These are phyloP conservation scores for Immersiporthe knoxdaviesiana DNA, from an alignment of 2,329 filamentous ascomycete genomes.

Conservation along the genomic window DNA sequence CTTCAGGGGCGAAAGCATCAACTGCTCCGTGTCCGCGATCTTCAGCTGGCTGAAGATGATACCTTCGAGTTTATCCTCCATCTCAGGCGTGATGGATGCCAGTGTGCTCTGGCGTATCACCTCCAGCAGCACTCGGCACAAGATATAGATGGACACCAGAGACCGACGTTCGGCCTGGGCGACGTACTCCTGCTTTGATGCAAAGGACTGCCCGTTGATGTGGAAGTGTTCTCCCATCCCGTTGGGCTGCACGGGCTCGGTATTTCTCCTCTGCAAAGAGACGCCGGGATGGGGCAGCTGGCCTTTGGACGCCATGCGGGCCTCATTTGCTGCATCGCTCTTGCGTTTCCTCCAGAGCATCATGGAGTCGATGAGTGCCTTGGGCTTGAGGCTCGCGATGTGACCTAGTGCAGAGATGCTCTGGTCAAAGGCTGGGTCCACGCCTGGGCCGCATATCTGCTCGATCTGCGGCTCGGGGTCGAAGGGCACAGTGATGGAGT, in stretches of 20 bases:
- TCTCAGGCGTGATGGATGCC: constrained; percentile 80
- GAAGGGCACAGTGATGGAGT: constrained; percentile 78
- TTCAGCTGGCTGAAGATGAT: constrained; percentile 98
- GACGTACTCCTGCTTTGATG: constrained; percentile 69
- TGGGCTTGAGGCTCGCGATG: constrained; percentile 91
- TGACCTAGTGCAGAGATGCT: constrained; percentile 91
- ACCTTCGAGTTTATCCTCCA: constrained; percentile 90
- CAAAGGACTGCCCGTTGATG: constrained; percentile 45
- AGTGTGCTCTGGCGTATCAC: constrained; percentile 90
- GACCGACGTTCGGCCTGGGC: constrained; percentile 85
- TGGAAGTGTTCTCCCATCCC: constrained; percentile 38
- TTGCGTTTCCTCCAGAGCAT: constrained; percentile 98
- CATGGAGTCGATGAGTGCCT: constrained; percentile 92
- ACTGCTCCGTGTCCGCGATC: constrained; percentile 80
- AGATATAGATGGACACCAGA: constrained; percentile 92
- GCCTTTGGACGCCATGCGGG: constrained; percentile 44
- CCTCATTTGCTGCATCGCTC: constrained; percentile 81
- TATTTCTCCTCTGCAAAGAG: constrained; percentile 70
- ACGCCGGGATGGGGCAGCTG: constrained; percentile 40
- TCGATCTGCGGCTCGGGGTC: constrained; percentile 86
- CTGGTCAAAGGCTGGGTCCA: constrained; percentile 89
- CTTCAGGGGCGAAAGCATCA: constrained; percentile 77
- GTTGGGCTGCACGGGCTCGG: constrained; percentile 64
- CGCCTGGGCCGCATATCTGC: constrained; percentile 84
- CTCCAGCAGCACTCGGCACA: constrained; percentile 91